Percentiles rank a stretch among this genome's conserved stretches.
Conservation (phyloP, 345 rosid genomes). For the Aegle marmelos region DNA sequence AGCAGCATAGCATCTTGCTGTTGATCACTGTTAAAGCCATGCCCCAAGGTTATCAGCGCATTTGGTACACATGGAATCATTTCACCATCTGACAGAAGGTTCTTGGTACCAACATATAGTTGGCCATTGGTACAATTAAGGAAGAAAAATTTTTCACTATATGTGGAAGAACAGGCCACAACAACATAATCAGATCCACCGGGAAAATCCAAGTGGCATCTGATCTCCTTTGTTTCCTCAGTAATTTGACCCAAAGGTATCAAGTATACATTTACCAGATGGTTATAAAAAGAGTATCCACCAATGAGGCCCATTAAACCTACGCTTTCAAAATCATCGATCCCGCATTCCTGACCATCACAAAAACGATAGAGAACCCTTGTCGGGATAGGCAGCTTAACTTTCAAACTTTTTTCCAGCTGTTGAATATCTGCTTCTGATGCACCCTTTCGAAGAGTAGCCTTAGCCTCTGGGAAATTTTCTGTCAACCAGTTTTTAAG, state of each 20-base stretch:
- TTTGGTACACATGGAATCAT: constrained; percentile 85
- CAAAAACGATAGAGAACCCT: constrained; percentile 78
- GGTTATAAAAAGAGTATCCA: constrained; percentile 54
- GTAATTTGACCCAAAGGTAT: constrained; percentile 53
- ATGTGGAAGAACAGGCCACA: constrained; percentile 53
- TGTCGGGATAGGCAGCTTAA: constrained; percentile 73
- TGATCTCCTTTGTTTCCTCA: constrained; percentile 34
- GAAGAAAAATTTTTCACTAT: constrained; percentile 54
- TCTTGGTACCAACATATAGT: constrained; percentile 60
- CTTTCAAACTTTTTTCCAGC: constrained; percentile 45
- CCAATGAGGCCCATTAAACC: constrained; percentile 66
- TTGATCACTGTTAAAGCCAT: constrained; percentile 36
- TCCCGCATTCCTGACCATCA: constrained; percentile 61
- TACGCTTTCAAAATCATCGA: neutral
- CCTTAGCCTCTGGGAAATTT: constrained; percentile 70
- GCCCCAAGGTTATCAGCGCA: constrained; percentile 47
- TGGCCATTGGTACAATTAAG: constrained; percentile 72
- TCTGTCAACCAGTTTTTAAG: constrained; percentile 54
- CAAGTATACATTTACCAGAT: constrained; percentile 64
- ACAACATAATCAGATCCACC: constrained; percentile 36
- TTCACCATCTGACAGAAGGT: constrained; percentile 37
- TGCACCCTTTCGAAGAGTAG: constrained; percentile 72
- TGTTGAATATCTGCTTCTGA: constrained; percentile 60
- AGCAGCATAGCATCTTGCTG: constrained; percentile 81
- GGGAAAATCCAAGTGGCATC: constrained; percentile 20